Evolutionary conservation across 371 early-diverging fungal species (phyloP).

Genomic region (Mortierella sp.): DNA sequence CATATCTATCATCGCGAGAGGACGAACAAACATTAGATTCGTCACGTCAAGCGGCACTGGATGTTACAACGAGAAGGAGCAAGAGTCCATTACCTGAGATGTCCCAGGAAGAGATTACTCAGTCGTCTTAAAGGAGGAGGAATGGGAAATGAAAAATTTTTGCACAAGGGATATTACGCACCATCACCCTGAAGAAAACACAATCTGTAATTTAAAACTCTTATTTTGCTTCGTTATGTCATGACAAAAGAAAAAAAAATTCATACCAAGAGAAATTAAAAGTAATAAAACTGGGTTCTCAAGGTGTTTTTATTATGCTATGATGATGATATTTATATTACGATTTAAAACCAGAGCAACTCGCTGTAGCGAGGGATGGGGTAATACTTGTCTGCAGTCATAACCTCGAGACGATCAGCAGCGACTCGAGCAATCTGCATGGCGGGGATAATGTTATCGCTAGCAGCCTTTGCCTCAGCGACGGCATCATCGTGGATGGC

Average conservation of each 20-base stretch:
- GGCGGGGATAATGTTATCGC: constrained; percentile 71
- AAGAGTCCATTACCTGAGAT: constrained; percentile 16
- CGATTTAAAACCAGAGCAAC: constrained; percentile 76
- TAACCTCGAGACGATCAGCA: constrained; percentile 84
- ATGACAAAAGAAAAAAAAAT: not conserved
- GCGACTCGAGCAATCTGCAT: constrained; percentile 80
- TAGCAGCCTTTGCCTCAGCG: constrained; percentile 74
- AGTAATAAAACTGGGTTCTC: not conserved
- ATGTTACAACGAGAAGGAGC: not conserved
- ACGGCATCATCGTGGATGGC: constrained; percentile 69
- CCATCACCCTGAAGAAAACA: not conserved
- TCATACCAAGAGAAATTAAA: not conserved
- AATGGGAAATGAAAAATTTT: not conserved
- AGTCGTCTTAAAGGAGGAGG: not conserved
- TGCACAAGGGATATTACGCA: not conserved
- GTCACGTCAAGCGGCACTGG: not conserved
- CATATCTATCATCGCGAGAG: not conserved
- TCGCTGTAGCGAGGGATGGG: constrained; percentile 97
- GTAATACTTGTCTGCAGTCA: constrained; percentile 92
- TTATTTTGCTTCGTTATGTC: not conserved
- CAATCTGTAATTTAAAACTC: not conserved
- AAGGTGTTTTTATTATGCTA: too few relatives aligned
- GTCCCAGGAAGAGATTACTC: constrained; percentile 19
- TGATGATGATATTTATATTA: too few relatives aligned
- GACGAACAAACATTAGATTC: not conserved